Conservation (phyloP, 108 stramenopile species). For the Fragilariopsis cylindrus region DNA sequence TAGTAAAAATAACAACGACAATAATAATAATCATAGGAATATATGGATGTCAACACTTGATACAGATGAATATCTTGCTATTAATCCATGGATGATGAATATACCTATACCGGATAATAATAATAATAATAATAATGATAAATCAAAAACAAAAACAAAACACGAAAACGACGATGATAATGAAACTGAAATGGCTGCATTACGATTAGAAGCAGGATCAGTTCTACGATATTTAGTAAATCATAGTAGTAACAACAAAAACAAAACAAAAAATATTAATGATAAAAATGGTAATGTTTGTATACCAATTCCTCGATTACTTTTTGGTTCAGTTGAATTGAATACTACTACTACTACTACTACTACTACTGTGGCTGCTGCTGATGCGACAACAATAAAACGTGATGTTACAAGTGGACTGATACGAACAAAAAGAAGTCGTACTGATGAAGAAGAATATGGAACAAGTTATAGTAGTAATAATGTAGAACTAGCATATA, state of each 20-base stretch:
- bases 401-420: neutral
- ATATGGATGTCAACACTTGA: constrained; percentile 9
- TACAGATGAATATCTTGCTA: constrained; percentile 7
- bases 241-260: neutral
- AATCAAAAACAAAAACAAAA: neutral
- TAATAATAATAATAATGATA: neutral
- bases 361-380: neutral
- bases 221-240: neutral
- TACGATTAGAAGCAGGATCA: neutral
- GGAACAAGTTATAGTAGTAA: neutral
- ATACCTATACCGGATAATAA: neutral
- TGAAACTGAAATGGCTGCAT: neutral
- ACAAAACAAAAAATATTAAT: neutral
- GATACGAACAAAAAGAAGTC: neutral
- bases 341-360: neutral
- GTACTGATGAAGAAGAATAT: neutral
- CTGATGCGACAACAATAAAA: neutral
- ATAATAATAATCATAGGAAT: neutral
- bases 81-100: constrained; percentile 20
- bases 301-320: neutral
- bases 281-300: neutral
- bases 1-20: neutral
- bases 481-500: neutral
- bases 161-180: neutral
- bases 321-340: constrained; percentile 12